These are phyloP conservation scores for Glarea lozoyensis DNA, from an alignment of 495 filamentous ascomycete genomes.

Conservation along the genomic window DNA sequence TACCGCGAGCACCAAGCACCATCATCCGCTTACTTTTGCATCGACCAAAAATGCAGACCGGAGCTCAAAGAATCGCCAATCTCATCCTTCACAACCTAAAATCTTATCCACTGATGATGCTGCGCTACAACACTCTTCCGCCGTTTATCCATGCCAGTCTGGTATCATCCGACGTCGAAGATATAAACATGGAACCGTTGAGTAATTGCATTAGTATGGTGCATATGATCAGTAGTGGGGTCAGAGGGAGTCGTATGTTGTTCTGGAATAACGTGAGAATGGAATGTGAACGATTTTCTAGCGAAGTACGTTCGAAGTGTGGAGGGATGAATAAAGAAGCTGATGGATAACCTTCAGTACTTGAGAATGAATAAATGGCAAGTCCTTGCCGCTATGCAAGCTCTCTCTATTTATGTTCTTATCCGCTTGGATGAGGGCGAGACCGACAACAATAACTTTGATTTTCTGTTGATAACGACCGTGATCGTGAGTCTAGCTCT, in stretches of 20 bases:
- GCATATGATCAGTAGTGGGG: slow-evolving; percentile 27
- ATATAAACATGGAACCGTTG: slow-evolving; percentile 29
- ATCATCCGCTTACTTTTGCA: slow-evolving; percentile 24
- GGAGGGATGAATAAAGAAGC: slow-evolving; percentile 7
- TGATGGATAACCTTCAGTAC: slow-evolving; percentile 19
- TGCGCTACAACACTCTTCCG: slow-evolving; percentile 28
- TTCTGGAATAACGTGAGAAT: slow-evolving; percentile 35
- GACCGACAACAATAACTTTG: slow-evolving; percentile 33
- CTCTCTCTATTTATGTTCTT: slow-evolving; percentile 33
- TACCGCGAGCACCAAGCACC: slow-evolving; percentile 23
- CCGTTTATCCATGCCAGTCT: slow-evolving; percentile 19
- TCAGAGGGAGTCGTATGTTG: slow-evolving; percentile 30
- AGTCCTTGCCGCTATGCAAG: slow-evolving; percentile 34
- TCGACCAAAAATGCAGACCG: slow-evolving; percentile 23
- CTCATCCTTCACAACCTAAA: slow-evolving; percentile 34
- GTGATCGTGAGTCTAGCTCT: slow-evolving; percentile 25
- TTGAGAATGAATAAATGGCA: slow-evolving; percentile 27
- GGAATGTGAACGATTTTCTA: slow-evolving; percentile 34
- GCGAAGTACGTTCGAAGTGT: slow-evolving; percentile 25
- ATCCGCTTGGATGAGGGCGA: slow-evolving; percentile 35
- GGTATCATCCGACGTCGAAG: slow-evolving; percentile 17
- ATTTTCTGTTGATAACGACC: slow-evolving; percentile 27
- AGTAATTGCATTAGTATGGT: slow-evolving; percentile 37
- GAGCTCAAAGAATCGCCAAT: slow-evolving; percentile 25
- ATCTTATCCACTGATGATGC: slow-evolving; percentile 34